Evolutionary conservation across 176 grass and related monocot genomes (phyloP), one percentile per base, ranked within the genome.

Genomic region (Musa schizocarpa): DNA sequence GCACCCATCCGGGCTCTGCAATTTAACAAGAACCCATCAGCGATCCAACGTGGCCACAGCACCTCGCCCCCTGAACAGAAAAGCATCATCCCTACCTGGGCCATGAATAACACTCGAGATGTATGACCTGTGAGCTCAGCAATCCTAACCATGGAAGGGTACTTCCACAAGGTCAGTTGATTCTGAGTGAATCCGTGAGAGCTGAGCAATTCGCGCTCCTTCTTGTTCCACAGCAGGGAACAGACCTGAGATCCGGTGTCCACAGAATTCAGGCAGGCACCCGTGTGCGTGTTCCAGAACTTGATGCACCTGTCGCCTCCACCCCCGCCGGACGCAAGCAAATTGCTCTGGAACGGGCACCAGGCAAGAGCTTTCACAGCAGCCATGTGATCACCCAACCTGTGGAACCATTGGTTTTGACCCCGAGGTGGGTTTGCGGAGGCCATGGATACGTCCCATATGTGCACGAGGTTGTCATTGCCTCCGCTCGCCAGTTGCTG

Each of bases 321-420:
- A 11, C 88, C 82, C 54, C 89, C 89, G 0, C 89, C 89, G 9
- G 85, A 83, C 1, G 85, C 85, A 1, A 92, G 71, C 80, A 92
- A 77, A 76, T 88, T 92, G 78, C 83, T 88, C 72, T 92, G 89
- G 78, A 92, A 92, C 2, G 89, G 86, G 67, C 89, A 92, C 89
- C 89, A 92, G 0, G 86, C 86, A 0, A 92, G 89, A 1, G 89
- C 86, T 75, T 92, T 92, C 58, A 92, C 89, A 2, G 89, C 86
- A 0, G 89, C 89, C 54, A 7, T 71, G 75, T 92, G 89, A 68
- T 88, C 83, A 71, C 88, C 83, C 0, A 92, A 79, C 58, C 81
- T 83, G 81, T 92, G 83, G 22, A 88, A 55, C 89, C 89, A 92
- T 73, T 92, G 89, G 78, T 70, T 92, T 24, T 79, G 86, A 26